Percentiles rank a stretch among this genome's conserved stretches.
phyloP scores from a whole-genome alignment of 371 early-diverging fungal species.

The Syncephalis fuscata region DNA sequence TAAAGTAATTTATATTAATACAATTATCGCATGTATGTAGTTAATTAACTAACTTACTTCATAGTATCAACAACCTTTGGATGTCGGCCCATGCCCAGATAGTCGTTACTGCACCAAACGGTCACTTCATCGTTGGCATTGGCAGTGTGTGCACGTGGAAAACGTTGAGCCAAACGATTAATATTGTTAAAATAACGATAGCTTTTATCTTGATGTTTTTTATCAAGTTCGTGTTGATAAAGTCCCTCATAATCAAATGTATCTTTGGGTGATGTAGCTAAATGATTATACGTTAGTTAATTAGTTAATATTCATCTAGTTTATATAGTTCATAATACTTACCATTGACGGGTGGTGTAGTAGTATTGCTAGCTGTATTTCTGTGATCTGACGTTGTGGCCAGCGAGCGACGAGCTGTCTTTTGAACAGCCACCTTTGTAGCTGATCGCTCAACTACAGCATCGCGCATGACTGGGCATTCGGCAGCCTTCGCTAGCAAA shows the following conservation, averaged over 20 bases:
- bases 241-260: constrained; percentile 80
- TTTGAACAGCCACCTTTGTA: constrained; percentile 8
- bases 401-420: constrained; percentile 13
- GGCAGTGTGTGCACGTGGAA: constrained; percentile 87
- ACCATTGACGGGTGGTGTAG: background rate
- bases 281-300: no score
- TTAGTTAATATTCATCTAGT: no score
- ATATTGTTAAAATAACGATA: constrained; percentile 99
- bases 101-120: constrained; percentile 98
- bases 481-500: constrained; percentile 59
- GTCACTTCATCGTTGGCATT: constrained; percentile 73
- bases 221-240: constrained; percentile 68
- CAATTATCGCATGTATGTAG: no score
- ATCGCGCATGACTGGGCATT: constrained; percentile 83
- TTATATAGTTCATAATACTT: no score
- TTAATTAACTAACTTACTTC: constrained; percentile 37
- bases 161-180: constrained; percentile 86
- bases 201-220: constrained; percentile 90
- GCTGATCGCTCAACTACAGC: constrained; percentile 36
- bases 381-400: constrained; percentile 12
- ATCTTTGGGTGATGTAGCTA: constrained; percentile 7
- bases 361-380: constrained; percentile 18
- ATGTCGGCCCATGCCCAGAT: constrained; percentile 87
- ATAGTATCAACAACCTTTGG: constrained; percentile 74
- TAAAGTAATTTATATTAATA: no score